phyloP scores from a whole-genome alignment of 257 asterid genomes.

The Solanum dulcamara region DNA sequence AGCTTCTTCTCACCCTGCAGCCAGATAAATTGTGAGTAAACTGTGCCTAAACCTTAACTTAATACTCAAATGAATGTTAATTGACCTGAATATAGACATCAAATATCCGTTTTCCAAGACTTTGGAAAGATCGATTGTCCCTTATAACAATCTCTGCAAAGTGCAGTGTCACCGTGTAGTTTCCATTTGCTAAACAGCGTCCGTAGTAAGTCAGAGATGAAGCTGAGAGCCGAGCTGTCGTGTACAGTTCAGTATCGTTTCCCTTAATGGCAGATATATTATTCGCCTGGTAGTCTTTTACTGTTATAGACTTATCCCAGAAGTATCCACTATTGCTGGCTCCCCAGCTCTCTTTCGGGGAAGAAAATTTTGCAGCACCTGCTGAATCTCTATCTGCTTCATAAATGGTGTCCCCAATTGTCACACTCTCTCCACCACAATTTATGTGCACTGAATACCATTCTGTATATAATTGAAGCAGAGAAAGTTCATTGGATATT shows the following conservation, averaged over 20 bases:
- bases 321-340: background rate
- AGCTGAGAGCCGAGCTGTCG: slow-evolving; percentile 9
- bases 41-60: background rate
- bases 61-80: background rate
- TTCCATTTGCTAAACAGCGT: slow-evolving; percentile 8
- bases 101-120: slow-evolving; percentile 8
- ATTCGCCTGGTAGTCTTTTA: background rate
- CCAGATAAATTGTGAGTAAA: background rate
- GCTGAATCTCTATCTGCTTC: background rate
- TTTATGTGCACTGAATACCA: background rate
- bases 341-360: background rate
- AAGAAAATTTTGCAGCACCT: background rate
- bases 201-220: background rate
- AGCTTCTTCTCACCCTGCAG: slow-evolving; percentile 4
- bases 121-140: background rate
- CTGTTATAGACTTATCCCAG: background rate
- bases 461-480: background rate
- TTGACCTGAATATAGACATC: slow-evolving; percentile 9
- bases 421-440: slow-evolving; percentile 2
- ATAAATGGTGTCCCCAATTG: background rate
- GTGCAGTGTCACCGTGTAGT: slow-evolving; percentile 6
- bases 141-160: slow-evolving; percentile 5
- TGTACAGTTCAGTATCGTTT: background rate
- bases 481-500: background rate
- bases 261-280: background rate